Evolutionary conservation across 495 filamentous ascomycete genomes (phyloP), one percentile per base, ranked within the genome.

Genomic region (Lasiosphaeria ovina): DNA sequence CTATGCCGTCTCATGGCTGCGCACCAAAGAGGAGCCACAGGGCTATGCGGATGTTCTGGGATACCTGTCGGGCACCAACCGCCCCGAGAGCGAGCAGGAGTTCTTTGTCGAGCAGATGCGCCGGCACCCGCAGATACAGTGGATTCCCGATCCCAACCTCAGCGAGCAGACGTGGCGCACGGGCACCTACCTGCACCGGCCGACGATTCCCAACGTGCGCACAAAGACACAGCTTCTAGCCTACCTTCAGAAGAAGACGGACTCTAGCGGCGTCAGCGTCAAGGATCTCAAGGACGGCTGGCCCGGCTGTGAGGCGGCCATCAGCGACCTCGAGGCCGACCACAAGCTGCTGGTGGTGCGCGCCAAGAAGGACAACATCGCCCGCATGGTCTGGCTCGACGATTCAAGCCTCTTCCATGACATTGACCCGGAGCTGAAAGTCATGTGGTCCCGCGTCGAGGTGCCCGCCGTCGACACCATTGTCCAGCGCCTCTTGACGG

Each of bases 261-360:
- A 92, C n/a, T 89, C 90, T 1, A 82, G 85, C 53, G 92, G 91
- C 3, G 84, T 97, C 55, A 79, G 76, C 50, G 90, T 97, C 52
- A 90, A 89, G 68, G 91, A 96, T 59, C 81, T 98, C 34, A 93
- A 93, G 71, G 94, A 98, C 68, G 95, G 95, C 34, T 98, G 94
- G 94, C 84, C 87, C 6, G 87, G 87, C 60, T 92, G 89, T 61
- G 84, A 91, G 49, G 82, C 86, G 14, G 81, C 88, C 2, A 89
- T 98, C 74, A 82, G 85, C 59, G 79, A 85, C 63, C 77, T 98
- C 57, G 94, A 98, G 79, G 73, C 73, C 17, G 84, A 88, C 64
- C 87, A 90, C 57, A 87, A 89, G 74, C 78, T 98, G 11, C 78
- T 97, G 17, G 89, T 96, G 14, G 88, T 89, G 34, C 83, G 92